Evolutionary conservation across 2,329 filamentous ascomycete genomes (phyloP), one percentile per base, ranked within the genome.

Genomic region (Aspergillus melleus): DNA sequence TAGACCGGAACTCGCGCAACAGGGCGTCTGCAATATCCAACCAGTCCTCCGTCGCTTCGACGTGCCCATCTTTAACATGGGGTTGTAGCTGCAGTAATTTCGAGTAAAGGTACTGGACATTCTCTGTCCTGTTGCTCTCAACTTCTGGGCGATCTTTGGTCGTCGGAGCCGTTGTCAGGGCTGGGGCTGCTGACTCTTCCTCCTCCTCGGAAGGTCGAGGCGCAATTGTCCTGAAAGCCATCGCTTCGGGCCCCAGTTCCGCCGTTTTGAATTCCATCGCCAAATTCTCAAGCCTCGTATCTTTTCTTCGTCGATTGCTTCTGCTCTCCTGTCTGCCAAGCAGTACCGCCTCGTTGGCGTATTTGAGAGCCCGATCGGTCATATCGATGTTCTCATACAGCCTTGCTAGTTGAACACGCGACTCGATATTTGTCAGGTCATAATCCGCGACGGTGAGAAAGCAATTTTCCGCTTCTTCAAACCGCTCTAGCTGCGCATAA

Each of bases 301-400:
- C 74, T 63, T 71, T 75, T 59, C 70, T 68, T 56, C 66, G 70
- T 57, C 69, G 66, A 50, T 68, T 68, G 46, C 62, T 70, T 59
- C 69, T 68, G 52, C 63, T 71, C 61, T 77, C 75, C 57, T 75
- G 74, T 71, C 78, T 77, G n/a, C 82, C 82, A 30, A 92, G 78
- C 32, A 86, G 81, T 66, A 94, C 84, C 9, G 91, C 88, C 72
- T 96, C 89, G 36, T 89, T 89, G 52, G 91, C 86, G 54, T 92
- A 85, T 60, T 90, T 87, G 60, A 92, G 85, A 1, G 92, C 92
- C 68, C 91, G 87, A 68, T 92, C 89, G 22, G 85, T 87, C 76
- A 89, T 86, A 63, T 88, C 88, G 49, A 84, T 84, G 63, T 84
- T 86, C 72, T 96, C 91, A 70, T 96, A 96, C 74, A 97, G 86